These are phyloP conservation scores for Hibiscus syriacus DNA, from an alignment of 345 rosid species.

Conservation along the genomic window DNA sequence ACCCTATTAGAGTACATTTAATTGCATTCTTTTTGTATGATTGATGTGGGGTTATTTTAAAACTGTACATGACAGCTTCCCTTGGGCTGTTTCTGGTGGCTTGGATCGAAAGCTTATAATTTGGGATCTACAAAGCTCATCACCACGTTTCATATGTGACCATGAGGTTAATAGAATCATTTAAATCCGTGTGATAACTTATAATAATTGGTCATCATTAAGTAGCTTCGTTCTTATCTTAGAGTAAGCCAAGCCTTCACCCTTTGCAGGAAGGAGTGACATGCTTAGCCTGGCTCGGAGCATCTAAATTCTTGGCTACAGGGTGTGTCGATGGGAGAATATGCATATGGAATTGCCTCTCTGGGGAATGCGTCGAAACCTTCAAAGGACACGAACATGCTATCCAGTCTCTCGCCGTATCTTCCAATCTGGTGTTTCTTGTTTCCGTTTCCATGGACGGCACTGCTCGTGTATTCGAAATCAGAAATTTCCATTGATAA, in stretches of 20 bases:
- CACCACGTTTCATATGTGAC: slow-evolving; percentile 56
- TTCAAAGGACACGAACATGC: slow-evolving; percentile 58
- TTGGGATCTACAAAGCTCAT: slow-evolving; percentile 80
- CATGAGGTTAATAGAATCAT: slow-evolving; percentile 44
- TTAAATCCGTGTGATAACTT: background rate
- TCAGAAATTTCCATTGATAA: slow-evolving; percentile 36
- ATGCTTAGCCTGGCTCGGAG: slow-evolving; percentile 74
- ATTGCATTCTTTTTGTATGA: background rate
- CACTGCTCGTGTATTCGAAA: slow-evolving; percentile 73
- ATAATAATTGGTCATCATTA: background rate
- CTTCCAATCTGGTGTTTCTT: slow-evolving; percentile 44
- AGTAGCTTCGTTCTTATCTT: background rate
- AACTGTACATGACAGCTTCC: slow-evolving; percentile 30
- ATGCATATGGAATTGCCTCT: slow-evolving; percentile 72
- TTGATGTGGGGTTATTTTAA: background rate
- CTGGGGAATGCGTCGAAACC: slow-evolving; percentile 56
- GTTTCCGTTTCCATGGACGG: slow-evolving; percentile 65
- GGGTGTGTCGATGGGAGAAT: slow-evolving; percentile 76
- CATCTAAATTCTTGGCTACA: slow-evolving; percentile 56
- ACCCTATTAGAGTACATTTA: background rate
- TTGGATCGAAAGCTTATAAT: slow-evolving; percentile 74
- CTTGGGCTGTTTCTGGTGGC: slow-evolving; percentile 84
- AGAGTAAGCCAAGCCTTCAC: background rate
- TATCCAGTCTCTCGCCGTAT: slow-evolving; percentile 48
- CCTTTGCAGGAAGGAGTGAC: slow-evolving; percentile 63